These are phyloP conservation scores for Verticillium longisporum DNA, from an alignment of 2,329 filamentous ascomycete species.

Conservation along the genomic window DNA sequence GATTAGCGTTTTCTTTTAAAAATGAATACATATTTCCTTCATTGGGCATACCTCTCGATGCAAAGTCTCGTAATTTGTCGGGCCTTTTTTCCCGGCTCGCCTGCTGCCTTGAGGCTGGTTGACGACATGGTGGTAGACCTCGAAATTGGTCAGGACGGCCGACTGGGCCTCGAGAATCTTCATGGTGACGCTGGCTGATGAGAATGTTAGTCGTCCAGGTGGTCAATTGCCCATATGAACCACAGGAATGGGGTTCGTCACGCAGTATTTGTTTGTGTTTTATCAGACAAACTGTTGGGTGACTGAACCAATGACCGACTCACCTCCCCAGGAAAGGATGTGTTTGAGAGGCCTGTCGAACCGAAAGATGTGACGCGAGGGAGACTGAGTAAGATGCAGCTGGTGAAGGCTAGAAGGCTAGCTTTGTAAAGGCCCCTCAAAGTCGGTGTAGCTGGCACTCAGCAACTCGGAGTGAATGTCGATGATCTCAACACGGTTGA, in stretches of 20 bases:
- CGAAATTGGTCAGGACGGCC: conserved; percentile 64
- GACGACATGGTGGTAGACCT: conserved; percentile 61
- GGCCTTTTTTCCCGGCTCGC: conserved; percentile 26
- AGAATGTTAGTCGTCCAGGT: not conserved
- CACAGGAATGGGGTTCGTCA: not conserved
- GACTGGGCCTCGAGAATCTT: conserved; percentile 68
- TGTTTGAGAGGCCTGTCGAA: not conserved
- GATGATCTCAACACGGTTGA: not conserved
- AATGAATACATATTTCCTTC: not conserved
- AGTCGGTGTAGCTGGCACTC: not conserved
- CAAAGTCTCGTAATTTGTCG: conserved; percentile 53
- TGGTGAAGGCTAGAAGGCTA: not conserved
- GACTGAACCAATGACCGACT: not conserved
- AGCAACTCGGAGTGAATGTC: not conserved
- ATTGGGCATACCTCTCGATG: conserved; percentile 51
- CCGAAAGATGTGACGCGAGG: too few species aligned
- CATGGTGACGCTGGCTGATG: conserved; percentile 31
- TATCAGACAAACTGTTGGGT: too few species aligned
- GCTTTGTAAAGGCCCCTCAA: not conserved
- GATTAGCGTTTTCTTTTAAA: conserved; percentile 3
- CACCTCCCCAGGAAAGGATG: not conserved
- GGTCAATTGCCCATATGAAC: not conserved
- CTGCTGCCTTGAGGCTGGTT: conserved; percentile 42
- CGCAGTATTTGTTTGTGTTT: too few species aligned
- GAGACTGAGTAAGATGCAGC: not conserved